Conservation (phyloP, 441 rosid species). For the Pelargonium cotyledonis region DNA sequence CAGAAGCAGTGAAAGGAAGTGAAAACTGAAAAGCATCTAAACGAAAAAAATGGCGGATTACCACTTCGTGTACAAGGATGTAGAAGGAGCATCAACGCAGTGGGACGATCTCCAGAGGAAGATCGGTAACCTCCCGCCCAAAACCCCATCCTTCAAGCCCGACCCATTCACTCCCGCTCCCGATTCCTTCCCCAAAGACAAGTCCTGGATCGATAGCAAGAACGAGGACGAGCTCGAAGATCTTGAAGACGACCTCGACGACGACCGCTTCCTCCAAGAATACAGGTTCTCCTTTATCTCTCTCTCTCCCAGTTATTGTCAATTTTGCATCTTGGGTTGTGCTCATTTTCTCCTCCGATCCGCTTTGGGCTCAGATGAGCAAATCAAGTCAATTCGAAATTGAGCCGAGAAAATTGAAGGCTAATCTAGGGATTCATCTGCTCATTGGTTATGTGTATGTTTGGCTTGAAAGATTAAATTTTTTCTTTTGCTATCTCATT, state of each 20-base stretch:
- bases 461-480: not conserved
- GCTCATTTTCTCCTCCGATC: not conserved
- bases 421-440: not conserved
- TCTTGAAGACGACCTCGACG: constrained; percentile 84
- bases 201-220: constrained; percentile 64
- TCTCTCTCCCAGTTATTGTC: not conserved
- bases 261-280: constrained; percentile 88
- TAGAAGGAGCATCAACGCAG: constrained; percentile 93
- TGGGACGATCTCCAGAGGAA: constrained; percentile 99
- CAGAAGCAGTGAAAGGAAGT: not conserved
- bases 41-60: constrained; percentile 64
- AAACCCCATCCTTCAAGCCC: constrained; percentile 85
- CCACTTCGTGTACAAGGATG: constrained; percentile 91
- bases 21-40: not conserved
- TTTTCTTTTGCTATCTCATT: not conserved
- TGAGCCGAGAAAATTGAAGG: not conserved
- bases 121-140: constrained; percentile 84
- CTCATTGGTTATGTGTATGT: not conserved
- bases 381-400: not conserved
- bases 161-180: constrained; percentile 61
- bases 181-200: constrained; percentile 66
- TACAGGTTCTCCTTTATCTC: constrained; percentile 46
- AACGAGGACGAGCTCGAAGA: constrained; percentile 83
- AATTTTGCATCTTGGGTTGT: not conserved
- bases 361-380: not conserved